Evolutionary conservation across 805 yeast genomes (phyloP).

Genomic region (Lachancea fermentati): DNA sequence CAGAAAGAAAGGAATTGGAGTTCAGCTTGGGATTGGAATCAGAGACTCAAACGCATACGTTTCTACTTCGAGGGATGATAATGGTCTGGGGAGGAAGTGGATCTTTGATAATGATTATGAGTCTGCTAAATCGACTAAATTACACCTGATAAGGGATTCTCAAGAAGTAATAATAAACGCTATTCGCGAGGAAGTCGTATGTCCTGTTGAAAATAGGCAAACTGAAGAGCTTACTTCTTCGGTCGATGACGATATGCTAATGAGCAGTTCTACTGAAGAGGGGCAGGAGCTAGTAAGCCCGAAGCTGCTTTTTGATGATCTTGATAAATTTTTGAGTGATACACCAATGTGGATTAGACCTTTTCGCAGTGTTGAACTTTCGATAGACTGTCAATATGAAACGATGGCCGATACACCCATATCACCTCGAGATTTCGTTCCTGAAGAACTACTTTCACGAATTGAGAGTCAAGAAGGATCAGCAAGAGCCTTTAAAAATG

Average conservation of each 20-base stretch:
- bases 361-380: constrained; percentile 15
- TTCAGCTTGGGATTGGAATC: constrained; percentile 9
- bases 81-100: constrained; percentile 1
- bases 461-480: constrained; percentile 1
- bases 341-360: constrained; percentile 12
- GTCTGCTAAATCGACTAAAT: neutral
- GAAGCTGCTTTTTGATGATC: neutral
- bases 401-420: constrained; percentile 9
- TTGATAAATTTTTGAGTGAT: neutral
- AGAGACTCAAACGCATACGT: constrained; percentile 7
- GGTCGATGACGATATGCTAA: neutral
- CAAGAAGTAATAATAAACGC: neutral
- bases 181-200: neutral
- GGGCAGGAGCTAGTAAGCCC: neutral
- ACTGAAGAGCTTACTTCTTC: too few species aligned
- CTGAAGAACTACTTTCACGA: constrained; percentile 15
- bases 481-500: neutral
- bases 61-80: neutral
- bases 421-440: constrained; percentile 20
- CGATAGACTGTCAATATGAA: constrained; percentile 15
- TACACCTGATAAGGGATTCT: neutral
- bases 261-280: neutral
- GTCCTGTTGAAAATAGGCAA: neutral
- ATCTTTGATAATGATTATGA: neutral
- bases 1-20: constrained; percentile 5